Percentiles rank a stretch among this genome's conserved stretches.
Conservation (phyloP, 768 basidiomycete species). For the Boletus reticuloceps region DNA sequence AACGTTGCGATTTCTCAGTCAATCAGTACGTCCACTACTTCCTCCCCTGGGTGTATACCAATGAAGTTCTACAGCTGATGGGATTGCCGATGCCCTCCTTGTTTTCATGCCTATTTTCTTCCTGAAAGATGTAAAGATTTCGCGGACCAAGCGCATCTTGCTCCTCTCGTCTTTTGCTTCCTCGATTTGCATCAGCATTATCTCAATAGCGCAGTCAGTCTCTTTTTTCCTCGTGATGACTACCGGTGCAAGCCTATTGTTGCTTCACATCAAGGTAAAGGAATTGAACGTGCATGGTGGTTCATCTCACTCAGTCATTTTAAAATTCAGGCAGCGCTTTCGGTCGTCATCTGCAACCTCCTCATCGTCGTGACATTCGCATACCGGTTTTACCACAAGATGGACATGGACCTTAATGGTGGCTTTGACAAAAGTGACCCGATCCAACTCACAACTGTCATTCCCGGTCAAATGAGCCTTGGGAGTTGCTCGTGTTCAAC, state of each 20-base stretch:
- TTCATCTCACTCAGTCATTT: not conserved
- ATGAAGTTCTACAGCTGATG: slow-evolving; percentile 15
- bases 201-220: slow-evolving; percentile 11
- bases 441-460: slow-evolving; percentile 17
- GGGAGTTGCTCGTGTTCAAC: not conserved
- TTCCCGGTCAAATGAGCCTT: not conserved
- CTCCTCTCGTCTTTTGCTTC: slow-evolving; percentile 19
- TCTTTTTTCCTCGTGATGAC: slow-evolving; percentile 4
- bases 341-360: slow-evolving; percentile 21
- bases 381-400: slow-evolving; percentile 10
- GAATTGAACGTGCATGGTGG: not conserved
- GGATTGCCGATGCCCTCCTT: slow-evolving; percentile 15
- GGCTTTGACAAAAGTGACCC: not conserved
- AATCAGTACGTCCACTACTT: slow-evolving; percentile 7
- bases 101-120: slow-evolving; percentile 13
- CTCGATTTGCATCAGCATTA: slow-evolving; percentile 20
- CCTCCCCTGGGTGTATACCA: not conserved
- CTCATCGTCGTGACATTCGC: slow-evolving; percentile 18
- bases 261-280: slow-evolving; percentile 20
- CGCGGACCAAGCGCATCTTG: slow-evolving; percentile 10
- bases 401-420: not conserved
- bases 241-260: slow-evolving; percentile 1
- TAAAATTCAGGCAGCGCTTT: slow-evolving; percentile 16
- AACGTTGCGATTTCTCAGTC: slow-evolving; percentile 11
- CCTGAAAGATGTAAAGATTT: slow-evolving; percentile 13